A percentile compares a stretch with the other conserved stretches of the same genome.
Conservation (phyloP, 176 grass and related monocot species). For the Avena atlantica region DNA sequence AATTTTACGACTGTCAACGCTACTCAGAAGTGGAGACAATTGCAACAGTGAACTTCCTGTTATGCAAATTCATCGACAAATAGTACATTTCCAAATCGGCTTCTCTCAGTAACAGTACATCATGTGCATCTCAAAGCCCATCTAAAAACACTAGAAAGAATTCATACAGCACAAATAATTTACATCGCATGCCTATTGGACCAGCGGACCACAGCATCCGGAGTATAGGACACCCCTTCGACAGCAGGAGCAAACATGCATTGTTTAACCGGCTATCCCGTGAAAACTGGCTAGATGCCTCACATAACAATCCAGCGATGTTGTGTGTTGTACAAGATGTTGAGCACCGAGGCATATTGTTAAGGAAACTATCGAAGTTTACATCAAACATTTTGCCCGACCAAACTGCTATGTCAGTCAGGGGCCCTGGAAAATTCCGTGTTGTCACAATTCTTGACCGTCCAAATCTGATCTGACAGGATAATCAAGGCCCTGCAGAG, state of each 20-base stretch:
- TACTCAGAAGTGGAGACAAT: background rate
- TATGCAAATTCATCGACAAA: background rate
- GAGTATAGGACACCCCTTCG: background rate
- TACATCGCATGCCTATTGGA: constrained; percentile 26
- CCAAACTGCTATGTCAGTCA: background rate
- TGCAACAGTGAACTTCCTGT: background rate
- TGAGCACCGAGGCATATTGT: constrained; percentile 2
- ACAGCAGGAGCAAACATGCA: background rate
- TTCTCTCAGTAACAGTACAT: constrained; percentile 5
- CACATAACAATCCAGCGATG: constrained; percentile 31
- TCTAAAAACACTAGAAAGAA: constrained; percentile 29
- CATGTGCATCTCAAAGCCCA: constrained; percentile 35
- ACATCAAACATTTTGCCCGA: background rate
- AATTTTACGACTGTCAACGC: background rate
- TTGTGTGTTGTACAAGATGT: constrained; percentile 8
- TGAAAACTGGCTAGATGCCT: background rate
- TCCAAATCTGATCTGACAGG: constrained; percentile 73
- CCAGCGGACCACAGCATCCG: background rate
- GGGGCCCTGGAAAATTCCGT: background rate
- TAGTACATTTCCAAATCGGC: background rate
- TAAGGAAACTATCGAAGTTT: background rate
- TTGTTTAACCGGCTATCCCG: background rate
- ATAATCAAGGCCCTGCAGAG: constrained; percentile 86
- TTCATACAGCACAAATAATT: constrained; percentile 35
- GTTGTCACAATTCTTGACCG: constrained; percentile 60